Percentiles rank a stretch among this genome's conserved stretches.
Conservation (phyloP, 495 filamentous ascomycete species). For the Massariosphaeria phaeospora region DNA sequence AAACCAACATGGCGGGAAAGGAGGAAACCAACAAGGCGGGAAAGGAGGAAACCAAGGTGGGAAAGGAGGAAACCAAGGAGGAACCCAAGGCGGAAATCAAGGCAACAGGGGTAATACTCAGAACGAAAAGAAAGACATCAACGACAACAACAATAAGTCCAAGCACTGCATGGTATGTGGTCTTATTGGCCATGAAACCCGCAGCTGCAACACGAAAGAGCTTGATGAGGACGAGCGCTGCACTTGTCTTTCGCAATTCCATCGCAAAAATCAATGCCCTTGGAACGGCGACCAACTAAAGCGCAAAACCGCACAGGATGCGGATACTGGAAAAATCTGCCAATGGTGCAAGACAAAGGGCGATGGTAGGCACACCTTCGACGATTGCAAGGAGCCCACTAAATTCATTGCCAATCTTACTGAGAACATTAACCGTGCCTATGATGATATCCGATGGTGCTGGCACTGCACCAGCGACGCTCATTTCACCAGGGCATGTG, state of each 20-base stretch:
- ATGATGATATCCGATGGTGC: conserved; percentile 13
- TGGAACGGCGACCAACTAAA: conserved; percentile 1
- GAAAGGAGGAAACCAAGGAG: too few relatives aligned
- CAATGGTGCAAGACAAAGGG: conserved; percentile 13
- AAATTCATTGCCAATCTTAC: background rate
- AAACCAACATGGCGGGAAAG: too few relatives aligned
- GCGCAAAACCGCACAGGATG: background rate
- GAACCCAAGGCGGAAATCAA: too few relatives aligned
- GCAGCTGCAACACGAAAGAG: conserved; percentile 1
- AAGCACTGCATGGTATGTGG: conserved; percentile 7
- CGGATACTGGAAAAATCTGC: conserved; percentile 7
- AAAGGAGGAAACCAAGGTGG: too few relatives aligned
- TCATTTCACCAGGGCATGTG: conserved; percentile 8
- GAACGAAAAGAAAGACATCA: background rate
- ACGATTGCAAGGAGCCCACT: background rate
- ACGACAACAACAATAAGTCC: background rate
- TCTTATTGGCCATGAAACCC: background rate
- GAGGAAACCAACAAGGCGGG: too few relatives aligned
- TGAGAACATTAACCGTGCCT: background rate
- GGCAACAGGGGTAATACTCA: background rate
- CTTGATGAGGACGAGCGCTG: background rate
- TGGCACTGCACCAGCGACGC: conserved; percentile 1
- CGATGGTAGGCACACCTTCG: conserved; percentile 1
- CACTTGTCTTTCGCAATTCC: conserved; percentile 3
- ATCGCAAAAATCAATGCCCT: background rate